Conservation (phyloP, 2,329 filamentous ascomycete species). For the Ceratocystiopsis minuta region DNA sequence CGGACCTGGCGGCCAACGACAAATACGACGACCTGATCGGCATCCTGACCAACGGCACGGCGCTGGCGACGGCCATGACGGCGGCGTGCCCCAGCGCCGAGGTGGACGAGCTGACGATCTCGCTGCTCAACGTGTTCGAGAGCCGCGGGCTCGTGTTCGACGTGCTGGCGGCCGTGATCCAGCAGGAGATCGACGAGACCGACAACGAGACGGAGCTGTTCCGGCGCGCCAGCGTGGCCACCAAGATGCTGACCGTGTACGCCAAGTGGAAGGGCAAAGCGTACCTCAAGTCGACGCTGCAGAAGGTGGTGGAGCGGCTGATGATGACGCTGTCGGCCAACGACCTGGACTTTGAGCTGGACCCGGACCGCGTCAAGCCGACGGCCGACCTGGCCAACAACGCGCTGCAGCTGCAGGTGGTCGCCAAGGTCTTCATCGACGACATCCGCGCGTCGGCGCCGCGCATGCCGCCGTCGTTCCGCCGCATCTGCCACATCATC, state of each 20-base stretch:
- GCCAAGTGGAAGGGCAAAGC: slow-evolving; percentile 51
- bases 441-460: slow-evolving; percentile 47
- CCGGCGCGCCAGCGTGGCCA: slow-evolving; percentile 51
- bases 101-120: slow-evolving; percentile 50
- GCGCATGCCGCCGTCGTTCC: slow-evolving; percentile 44
- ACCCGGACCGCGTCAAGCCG: slow-evolving; percentile 41
- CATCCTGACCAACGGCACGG: slow-evolving; percentile 43
- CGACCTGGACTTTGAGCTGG: slow-evolving; percentile 49
- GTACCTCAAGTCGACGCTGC: slow-evolving; percentile 45
- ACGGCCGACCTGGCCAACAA: slow-evolving; percentile 48
- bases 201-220: slow-evolving; percentile 52
- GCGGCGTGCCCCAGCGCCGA: slow-evolving; percentile 48
- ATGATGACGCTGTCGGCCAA: slow-evolving; percentile 49
- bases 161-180: slow-evolving; percentile 46
- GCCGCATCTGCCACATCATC: slow-evolving; percentile 51
- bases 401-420: slow-evolving; percentile 44
- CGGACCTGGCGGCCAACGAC: slow-evolving; percentile 48
- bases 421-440: slow-evolving; percentile 54
- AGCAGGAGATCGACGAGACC: slow-evolving; percentile 50
- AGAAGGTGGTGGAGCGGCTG: slow-evolving; percentile 47
- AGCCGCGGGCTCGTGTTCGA: slow-evolving; percentile 44
- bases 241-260: slow-evolving; percentile 54
- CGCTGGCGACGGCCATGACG: slow-evolving; percentile 44
- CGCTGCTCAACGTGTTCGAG: slow-evolving; percentile 52
- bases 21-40: slow-evolving; percentile 50